Conservation (phyloP, 192 early-diverging fungal genomes). For the Phlyctochytrium arcticum region DNA sequence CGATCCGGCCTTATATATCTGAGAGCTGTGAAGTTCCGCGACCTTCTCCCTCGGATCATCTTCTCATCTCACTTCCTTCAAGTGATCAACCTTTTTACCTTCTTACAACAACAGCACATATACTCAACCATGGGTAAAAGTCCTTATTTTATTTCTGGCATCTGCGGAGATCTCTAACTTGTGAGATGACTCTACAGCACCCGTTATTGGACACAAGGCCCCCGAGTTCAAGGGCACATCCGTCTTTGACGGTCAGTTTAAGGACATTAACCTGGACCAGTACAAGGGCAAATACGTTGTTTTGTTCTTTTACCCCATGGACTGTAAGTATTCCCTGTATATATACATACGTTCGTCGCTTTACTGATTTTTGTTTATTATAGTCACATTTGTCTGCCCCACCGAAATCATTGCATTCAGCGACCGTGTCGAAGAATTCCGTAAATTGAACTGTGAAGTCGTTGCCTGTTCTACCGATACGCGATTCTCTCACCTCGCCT, state of each 20-base stretch:
- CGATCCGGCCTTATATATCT: too few species aligned
- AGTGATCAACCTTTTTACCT: too few species aligned
- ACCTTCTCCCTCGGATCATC: too few species aligned
- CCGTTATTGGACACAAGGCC: conserved; percentile 35
- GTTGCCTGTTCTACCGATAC: conserved; percentile 30
- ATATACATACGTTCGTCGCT: too few species aligned
- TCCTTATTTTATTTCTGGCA: too few species aligned
- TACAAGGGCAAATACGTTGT: conserved; percentile 60
- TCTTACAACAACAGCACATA: too few species aligned
- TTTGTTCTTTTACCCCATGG: conserved; percentile 89
- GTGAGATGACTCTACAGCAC: too few species aligned
- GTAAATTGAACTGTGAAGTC: conserved; percentile 67
- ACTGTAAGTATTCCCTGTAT: conserved; percentile 50
- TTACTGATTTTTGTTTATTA: too few species aligned
- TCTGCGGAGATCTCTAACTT: too few species aligned
- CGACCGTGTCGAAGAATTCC: conserved; percentile 80
- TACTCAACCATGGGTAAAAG: too few species aligned
- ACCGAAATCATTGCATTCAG: conserved; percentile 90
- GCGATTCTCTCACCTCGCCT: conserved; percentile 85
- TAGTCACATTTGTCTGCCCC: conserved; percentile 59
- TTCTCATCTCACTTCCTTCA: too few species aligned
- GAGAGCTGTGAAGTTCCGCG: too few species aligned
- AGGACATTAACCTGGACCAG: conserved; percentile 56
- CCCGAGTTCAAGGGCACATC: conserved; percentile 64
- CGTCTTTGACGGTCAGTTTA: conserved; percentile 63